Base-by-base conservation (phyloP, 2,329 filamentous ascomycete genomes). In the Clathrospora elynae region DNA sequence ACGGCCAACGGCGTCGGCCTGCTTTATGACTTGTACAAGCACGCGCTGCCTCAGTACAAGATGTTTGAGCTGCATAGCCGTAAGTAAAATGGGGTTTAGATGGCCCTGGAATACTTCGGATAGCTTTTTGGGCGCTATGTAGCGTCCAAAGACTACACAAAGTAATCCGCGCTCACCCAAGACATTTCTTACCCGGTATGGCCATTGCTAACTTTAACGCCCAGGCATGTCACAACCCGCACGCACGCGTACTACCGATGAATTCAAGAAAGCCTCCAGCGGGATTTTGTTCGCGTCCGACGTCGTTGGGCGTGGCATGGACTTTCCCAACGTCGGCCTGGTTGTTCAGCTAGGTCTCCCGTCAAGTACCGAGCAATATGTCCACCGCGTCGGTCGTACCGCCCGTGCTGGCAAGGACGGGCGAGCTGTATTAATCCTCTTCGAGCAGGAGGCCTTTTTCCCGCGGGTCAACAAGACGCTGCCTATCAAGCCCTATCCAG, bases 401-500 rank as follows among this genome's bases (percentile, higher is more conserved):
- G 75, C 66, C n/a, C 61, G 67, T 25, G 67, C 67, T 11, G 67
- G 67, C 11, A 74, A 73, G 17, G 73, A 78, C 34, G 78, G 78
- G 8, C 75, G 78, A 25, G 78, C 78, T 9, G 71, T 81, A 42
- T 76, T 81, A 37, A 54, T 82, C 11, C 71, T 82, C 29, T 79
- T 76, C 7, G 56, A 78, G 48, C 69, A 70, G 37, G 79, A 82
- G 51, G 71, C 72, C 5, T 81, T 77, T 67, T 81, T 80, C 61
- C 60, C 76, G 16, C 68, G 66, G 23, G 64, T 66, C 41, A 79
- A 80, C 59, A 75, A 64, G 46, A 69, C 73, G 20, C 61, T 81
- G 12, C 76, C 76, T 12, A 79, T 80, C 56, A 62, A 76, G 19
- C 71, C 76, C 2, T 77, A 80, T 49, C 73, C 76, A 1, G 62